Base-by-base conservation (phyloP, 129 eudicot species). In the Centella asiatica region DNA sequence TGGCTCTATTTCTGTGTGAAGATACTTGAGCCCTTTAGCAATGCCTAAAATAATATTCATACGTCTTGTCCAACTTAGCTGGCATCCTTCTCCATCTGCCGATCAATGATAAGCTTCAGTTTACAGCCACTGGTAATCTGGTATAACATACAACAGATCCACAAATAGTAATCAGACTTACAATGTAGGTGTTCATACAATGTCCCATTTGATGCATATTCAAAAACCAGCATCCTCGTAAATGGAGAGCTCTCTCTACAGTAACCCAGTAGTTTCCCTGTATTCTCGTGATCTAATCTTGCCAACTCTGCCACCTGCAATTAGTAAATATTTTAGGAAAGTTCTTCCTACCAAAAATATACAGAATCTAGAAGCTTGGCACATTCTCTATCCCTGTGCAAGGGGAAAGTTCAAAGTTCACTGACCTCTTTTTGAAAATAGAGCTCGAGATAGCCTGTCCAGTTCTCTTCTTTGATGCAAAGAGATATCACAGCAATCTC, bases 141-240 rank as follows among this genome's bases (percentile, higher is more conserved):
- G 47, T 57, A 8, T 19, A 28, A 49, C 12, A 1, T 36, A 20
- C 36, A 12, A 36, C 6, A 18, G 26, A 34, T 13, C 19, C 46
- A 33, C 20, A 58, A 19, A 58, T 34, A 34, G 20, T n/a, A n/a
- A 3, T 19, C 51, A 4, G 17, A 57, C 95, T 77, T 74, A 93
- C 99, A 93, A 51, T 93, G 96, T 37, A 92, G 86, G 74, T 93
- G 96, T 69, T 93, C 96, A 55, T 79, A 85, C 50, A 93, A 74
- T 17, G 99, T 93, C 70, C 99, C 99, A 44, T 93, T 87, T 23
- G 99, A 93, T 57, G 96, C 96, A 69, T 93, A 93, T 59, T 87
- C 99, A 62, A 93, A 87, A 59, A 93, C 95, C 64, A 93, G 78
- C 99, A 93, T 93, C 72, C 99, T 74, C 29, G 99, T 80, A 68